A percentile compares a stretch with the other conserved stretches of the same genome.
phyloP scores from a whole-genome alignment of 768 basidiomycete species.

The Boletales sp. region DNA sequence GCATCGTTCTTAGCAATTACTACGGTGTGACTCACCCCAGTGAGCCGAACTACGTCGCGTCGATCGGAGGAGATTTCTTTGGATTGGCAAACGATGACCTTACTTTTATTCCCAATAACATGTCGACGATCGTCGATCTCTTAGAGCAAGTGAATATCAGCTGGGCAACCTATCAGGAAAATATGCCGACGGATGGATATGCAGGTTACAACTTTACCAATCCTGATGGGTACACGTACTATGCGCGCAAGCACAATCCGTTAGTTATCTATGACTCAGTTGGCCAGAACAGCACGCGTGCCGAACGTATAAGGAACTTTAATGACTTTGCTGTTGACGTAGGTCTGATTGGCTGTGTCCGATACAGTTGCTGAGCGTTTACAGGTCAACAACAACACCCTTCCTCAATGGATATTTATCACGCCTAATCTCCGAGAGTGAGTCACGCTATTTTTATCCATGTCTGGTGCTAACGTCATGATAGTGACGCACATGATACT shows the following conservation, averaged over 20 bases:
- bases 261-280: conserved; percentile 51
- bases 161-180: conserved; percentile 63
- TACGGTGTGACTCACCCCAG: conserved; percentile 56
- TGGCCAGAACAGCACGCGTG: conserved; percentile 38
- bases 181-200: conserved; percentile 50
- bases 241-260: conserved; percentile 57
- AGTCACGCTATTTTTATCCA: background rate
- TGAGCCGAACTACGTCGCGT: conserved; percentile 55
- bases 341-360: background rate
- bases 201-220: conserved; percentile 35
- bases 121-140: conserved; percentile 58
- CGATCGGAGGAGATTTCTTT: conserved; percentile 51
- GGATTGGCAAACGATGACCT: conserved; percentile 43
- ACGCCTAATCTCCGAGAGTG: conserved; percentile 52
- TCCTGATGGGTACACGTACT: conserved; percentile 42
- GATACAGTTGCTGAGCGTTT: background rate
- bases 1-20: conserved; percentile 44
- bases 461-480: background rate
- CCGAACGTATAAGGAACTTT: conserved; percentile 50
- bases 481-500: conserved; percentile 62
- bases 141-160: conserved; percentile 52
- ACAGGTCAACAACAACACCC: conserved; percentile 33
- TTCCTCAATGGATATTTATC: conserved; percentile 61
- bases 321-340: conserved; percentile 60
- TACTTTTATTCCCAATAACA: conserved; percentile 37